A percentile compares a stretch with the other conserved stretches of the same genome.
phyloP scores from a whole-genome alignment of 148 eudicot species.

The Pouteria glomerata region DNA sequence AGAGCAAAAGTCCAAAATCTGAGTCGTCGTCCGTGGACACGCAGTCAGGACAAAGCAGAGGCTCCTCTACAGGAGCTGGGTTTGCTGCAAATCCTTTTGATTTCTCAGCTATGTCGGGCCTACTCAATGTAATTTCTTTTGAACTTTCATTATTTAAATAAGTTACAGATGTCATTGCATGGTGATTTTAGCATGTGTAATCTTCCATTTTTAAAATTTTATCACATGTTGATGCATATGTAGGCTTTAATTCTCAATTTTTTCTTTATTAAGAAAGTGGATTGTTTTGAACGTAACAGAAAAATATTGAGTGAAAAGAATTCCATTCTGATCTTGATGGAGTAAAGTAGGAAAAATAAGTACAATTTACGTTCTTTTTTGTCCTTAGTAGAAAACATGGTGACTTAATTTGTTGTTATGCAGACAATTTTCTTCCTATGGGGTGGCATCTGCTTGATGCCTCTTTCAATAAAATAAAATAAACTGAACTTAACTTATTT shows the following conservation, averaged over 20 bases:
- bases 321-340: not conserved
- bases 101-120: conserved; percentile 87
- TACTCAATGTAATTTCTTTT: conserved; percentile 58
- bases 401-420: too few species aligned
- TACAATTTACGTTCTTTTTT: too few species aligned
- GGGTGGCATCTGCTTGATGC: too few species aligned
- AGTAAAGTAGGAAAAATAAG: not conserved
- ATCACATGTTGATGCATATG: not conserved
- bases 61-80: conserved; percentile 45
- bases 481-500: too few species aligned
- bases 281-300: not conserved
- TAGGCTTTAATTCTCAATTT: not conserved
- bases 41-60: conserved; percentile 36
- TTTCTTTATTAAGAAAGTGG: not conserved
- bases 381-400: too few species aligned
- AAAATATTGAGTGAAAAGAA: not conserved
- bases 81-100: conserved; percentile 74
- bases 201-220: not conserved
- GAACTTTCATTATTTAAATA: not conserved
- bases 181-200: not conserved
- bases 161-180: not conserved
- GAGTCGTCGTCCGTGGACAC: conserved; percentile 45
- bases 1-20: conserved; percentile 25
- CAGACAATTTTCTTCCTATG: too few species aligned
- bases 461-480: too few species aligned